Evolutionary conservation across 129 eudicot species (phyloP).

Genomic region (sunflower (Helianthus annuus)): DNA sequence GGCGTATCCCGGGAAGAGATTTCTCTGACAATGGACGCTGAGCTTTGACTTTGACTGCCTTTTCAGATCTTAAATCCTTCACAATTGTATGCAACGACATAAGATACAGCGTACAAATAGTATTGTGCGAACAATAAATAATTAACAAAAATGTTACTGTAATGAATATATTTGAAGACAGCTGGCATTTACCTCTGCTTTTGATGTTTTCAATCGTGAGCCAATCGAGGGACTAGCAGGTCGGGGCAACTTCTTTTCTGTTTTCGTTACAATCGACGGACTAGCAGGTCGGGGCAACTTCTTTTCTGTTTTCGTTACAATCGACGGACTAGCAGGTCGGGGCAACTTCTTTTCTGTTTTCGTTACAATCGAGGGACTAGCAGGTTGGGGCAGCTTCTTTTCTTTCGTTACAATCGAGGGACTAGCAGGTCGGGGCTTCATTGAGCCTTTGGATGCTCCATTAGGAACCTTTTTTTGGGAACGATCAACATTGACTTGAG

Average conservation of each 20-base stretch:
- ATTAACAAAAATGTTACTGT: neutral
- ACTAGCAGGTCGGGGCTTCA: slow-evolving; percentile 26
- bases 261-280: slow-evolving; percentile 23
- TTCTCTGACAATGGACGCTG: slow-evolving; percentile 39
- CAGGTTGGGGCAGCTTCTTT: slow-evolving; percentile 42
- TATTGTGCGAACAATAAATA: neutral
- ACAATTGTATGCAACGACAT: slow-evolving; percentile 10
- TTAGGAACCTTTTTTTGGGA: slow-evolving; percentile 34
- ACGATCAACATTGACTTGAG: slow-evolving; percentile 34
- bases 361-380: slow-evolving; percentile 28
- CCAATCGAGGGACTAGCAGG: slow-evolving; percentile 36
- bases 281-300: too few relatives aligned
- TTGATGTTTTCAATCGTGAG: slow-evolving; percentile 35
- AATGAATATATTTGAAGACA: slow-evolving; percentile 6
- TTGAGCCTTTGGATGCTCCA: slow-evolving; percentile 41
- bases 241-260: slow-evolving; percentile 46
- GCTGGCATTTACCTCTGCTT: slow-evolving; percentile 47
- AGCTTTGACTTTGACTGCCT: slow-evolving; percentile 25
- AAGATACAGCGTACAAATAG: slow-evolving; percentile 3
- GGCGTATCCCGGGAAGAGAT: slow-evolving; percentile 37
- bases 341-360: too few relatives aligned
- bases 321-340: too few relatives aligned
- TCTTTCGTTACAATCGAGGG: slow-evolving; percentile 32
- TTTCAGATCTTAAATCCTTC: slow-evolving; percentile 44
- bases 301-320: too few relatives aligned